These are phyloP conservation scores for Alternaria arbusti DNA, from an alignment of 2,329 filamentous ascomycete genomes.

Conservation along the genomic window DNA sequence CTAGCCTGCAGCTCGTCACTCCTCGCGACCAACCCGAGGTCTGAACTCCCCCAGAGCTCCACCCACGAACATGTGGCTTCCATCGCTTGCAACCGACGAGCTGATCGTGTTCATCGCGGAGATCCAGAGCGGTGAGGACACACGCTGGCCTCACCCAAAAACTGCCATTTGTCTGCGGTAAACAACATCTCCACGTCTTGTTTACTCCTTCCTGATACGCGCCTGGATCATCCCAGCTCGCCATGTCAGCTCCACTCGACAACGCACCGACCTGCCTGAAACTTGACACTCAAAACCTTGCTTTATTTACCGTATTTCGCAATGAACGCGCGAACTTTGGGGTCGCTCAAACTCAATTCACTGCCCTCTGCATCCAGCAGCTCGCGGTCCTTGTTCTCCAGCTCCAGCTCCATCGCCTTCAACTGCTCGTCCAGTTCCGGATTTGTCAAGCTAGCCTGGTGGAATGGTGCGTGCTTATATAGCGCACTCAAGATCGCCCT, in stretches of 20 bases:
- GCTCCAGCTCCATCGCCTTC: slow-evolving; percentile 45
- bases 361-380: slow-evolving; percentile 46
- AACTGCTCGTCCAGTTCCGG: slow-evolving; percentile 38
- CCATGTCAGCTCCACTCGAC: slow-evolving; percentile 4
- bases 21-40: slow-evolving; percentile 28
- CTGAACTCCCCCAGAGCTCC: slow-evolving; percentile 8
- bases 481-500: slow-evolving; percentile 47
- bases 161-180: neutral
- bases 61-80: slow-evolving; percentile 13
- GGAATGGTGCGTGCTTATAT: slow-evolving; percentile 46
- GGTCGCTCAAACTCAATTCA: slow-evolving; percentile 38
- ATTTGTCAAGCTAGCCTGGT: slow-evolving; percentile 32
- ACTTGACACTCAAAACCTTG: neutral
- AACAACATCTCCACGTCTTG: slow-evolving; percentile 5
- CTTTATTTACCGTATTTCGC: slow-evolving; percentile 36
- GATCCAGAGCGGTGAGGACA: neutral
- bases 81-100: neutral
- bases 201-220: neutral
- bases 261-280: slow-evolving; percentile 5
- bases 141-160: neutral
- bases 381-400: slow-evolving; percentile 47
- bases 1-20: slow-evolving; percentile 17
- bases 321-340: slow-evolving; percentile 41
- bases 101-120: neutral
- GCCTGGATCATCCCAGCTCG: slow-evolving; percentile 3